Conservation (phyloP, 1,284 basidiomycete genomes). For the Ustilago crameri region DNA sequence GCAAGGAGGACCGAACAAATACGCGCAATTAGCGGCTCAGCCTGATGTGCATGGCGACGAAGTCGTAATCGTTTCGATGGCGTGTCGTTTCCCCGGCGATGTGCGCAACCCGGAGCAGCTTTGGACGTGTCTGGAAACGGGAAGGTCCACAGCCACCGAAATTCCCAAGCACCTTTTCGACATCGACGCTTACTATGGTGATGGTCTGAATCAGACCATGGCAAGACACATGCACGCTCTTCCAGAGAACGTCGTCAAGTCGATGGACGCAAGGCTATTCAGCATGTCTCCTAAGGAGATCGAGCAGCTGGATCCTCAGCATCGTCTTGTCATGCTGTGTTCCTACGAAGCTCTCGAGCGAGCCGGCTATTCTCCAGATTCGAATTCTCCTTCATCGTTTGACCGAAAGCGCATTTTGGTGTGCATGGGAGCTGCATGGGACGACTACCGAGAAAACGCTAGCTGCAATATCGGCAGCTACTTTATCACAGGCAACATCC, state of each 20-base stretch:
- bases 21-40: background rate
- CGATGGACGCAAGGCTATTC: slow-evolving; percentile 52
- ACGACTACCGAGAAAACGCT: slow-evolving; percentile 57
- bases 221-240: slow-evolving; percentile 48
- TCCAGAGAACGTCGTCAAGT: slow-evolving; percentile 31
- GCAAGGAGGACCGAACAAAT: background rate
- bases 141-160: slow-evolving; percentile 32
- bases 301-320: slow-evolving; percentile 54
- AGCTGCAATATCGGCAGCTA: slow-evolving; percentile 49
- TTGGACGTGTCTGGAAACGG: slow-evolving; percentile 46
- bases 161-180: slow-evolving; percentile 50
- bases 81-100: slow-evolving; percentile 51
- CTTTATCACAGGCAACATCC: slow-evolving; percentile 55
- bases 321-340: slow-evolving; percentile 47
- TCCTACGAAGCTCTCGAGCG: slow-evolving; percentile 50
- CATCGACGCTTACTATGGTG: slow-evolving; percentile 41
- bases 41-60: slow-evolving; percentile 38
- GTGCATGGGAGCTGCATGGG: slow-evolving; percentile 46
- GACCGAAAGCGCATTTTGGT: slow-evolving; percentile 43
- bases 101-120: slow-evolving; percentile 42
- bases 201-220: slow-evolving; percentile 39
- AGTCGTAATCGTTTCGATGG: slow-evolving; percentile 48
- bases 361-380: slow-evolving; percentile 41
- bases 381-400: slow-evolving; percentile 42
- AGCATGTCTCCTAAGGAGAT: slow-evolving; percentile 53